Base-by-base conservation (phyloP, 2,329 filamentous ascomycete species). In the Teratosphaeriaceae sp. region DNA sequence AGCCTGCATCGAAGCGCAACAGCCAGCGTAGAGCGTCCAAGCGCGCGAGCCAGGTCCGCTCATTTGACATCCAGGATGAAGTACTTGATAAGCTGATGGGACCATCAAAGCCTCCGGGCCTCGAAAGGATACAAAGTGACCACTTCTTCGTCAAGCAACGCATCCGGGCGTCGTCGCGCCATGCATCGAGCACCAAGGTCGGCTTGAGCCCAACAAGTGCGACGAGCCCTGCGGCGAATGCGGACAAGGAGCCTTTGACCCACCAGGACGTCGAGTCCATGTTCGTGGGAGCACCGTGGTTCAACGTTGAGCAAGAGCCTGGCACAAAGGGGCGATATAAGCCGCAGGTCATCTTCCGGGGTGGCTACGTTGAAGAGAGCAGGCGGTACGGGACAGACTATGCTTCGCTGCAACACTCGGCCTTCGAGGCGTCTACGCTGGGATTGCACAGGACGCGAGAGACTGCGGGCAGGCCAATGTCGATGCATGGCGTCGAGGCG, bases 271-370 rank as follows among this genome's bases (percentile, higher is more conserved):
- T 59, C 5, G 39, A 51, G 5, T 36, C 44, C 7, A 55, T 56
- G 48, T 58, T 60, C 34, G 45, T 48, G 12, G 58, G 58, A 19
- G 57, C 56, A 26, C 57, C 58, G 3, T 49, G 52, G 30, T 60
- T 61, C 44, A 44, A 43, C 1, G 47, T 59, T 9, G 41, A 36
- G 2, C 39, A 46, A 16, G 29, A 31, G 7, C 34, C n/a, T 9
- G 31, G 31, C 12, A 13, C 30, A 18, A 33, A 38, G 8, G 46
- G 43, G 7, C 3, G 16, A 15, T 41, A 7, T 19, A 48, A 35
- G 20, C 50, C 55, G n/a, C 38, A 53, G 39, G 54, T 57, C 7
- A 37, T 49, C 2, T 51, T 51, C 19, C 42, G 40, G 12, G 50
- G 46, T 4, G 39, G 39, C 2, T 27, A 42, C 38, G 40, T 34